Conservation (phyloP, 148 eudicot genomes). For the Vaccinium corymbosum region DNA sequence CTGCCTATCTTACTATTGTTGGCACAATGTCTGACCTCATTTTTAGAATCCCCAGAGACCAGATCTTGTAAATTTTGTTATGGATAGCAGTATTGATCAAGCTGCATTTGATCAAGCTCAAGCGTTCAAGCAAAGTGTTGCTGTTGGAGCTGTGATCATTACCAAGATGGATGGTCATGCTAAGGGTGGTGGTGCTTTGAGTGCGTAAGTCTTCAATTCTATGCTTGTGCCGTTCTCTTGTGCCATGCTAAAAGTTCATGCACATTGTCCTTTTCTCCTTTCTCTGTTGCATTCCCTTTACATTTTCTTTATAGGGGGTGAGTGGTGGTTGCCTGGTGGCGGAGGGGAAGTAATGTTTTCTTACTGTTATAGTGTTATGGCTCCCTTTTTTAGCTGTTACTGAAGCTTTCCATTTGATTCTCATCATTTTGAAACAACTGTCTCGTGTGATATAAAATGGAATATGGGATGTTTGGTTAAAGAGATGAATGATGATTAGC, state of each 20-base stretch:
- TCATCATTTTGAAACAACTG: background rate
- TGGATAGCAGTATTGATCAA: constrained; percentile 99
- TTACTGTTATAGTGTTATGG: background rate
- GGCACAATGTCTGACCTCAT: constrained; percentile 13
- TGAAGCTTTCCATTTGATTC: background rate
- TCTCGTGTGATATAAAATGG: background rate
- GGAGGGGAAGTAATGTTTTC: background rate
- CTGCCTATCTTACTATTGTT: constrained; percentile 6
- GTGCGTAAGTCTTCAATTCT: constrained; percentile 71
- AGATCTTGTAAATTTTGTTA: constrained; percentile 92
- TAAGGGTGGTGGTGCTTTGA: constrained; percentile 98
- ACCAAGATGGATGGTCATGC: constrained; percentile 99
- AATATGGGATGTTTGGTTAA: background rate
- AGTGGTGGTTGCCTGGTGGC: background rate
- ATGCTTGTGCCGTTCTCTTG: background rate
- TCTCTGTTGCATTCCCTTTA: background rate
- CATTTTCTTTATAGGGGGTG: background rate
- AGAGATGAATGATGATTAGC: background rate
- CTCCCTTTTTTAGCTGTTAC: background rate
- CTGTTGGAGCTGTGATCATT: constrained; percentile 98
- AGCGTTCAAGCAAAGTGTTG: constrained; percentile 96
- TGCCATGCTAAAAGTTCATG: background rate
- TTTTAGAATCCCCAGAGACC: constrained; percentile 67
- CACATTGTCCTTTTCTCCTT: background rate
- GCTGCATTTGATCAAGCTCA: constrained; percentile 97